Base-by-base conservation (phyloP, 2,329 filamentous ascomycete species). In the Graphiopsis chlorocephala region DNA sequence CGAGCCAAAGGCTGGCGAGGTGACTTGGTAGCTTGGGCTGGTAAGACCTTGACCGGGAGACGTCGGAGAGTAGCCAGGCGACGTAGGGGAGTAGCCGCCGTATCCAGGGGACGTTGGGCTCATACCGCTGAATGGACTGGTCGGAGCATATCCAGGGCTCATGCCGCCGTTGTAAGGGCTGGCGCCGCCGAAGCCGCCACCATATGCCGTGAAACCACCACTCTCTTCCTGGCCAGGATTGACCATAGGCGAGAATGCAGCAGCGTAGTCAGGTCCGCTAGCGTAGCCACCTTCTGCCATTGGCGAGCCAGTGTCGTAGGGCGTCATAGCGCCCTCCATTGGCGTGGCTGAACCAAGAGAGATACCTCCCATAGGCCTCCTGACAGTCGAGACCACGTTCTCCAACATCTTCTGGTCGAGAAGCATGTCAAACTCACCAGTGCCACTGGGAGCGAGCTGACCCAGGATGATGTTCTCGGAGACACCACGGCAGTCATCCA, bases 381-480 rank as follows among this genome's bases (percentile, higher is more conserved):
- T 69, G 29, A 67, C 65, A 76, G 91, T 88, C 50, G 91, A 91
- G 77, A 96, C 97, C 79, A 97, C 93, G 58, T 93, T 97, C 77
- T 96, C 92, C 50, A 98, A 86, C 92, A 99, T 96, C 79, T 91
- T 91, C 69, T 93, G 93, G 76, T 99, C 96, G 70, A 99, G 85
- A 71, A 93, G 88, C 62, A 98, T 88, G 69, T 99, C 93, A 73
- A 99, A 94, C 78, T 97, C 93, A 68, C 95, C 95, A 65, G 96
- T 99, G 68, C 95, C 95, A 85, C 97, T 94, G 31, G 96, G 95
- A 5, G 96, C 95, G 80, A 98, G 87, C 81, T 99, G 95, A 68
- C 95, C 95, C 68, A 99, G 86, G 87, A 99, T 99, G 76, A 99
- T 90, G 81, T 99, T 99, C 81, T 99, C 95, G 17, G 95, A 98